phyloP scores from a whole-genome alignment of 805 yeast species.

The Yarrowia yakushimensis region DNA sequence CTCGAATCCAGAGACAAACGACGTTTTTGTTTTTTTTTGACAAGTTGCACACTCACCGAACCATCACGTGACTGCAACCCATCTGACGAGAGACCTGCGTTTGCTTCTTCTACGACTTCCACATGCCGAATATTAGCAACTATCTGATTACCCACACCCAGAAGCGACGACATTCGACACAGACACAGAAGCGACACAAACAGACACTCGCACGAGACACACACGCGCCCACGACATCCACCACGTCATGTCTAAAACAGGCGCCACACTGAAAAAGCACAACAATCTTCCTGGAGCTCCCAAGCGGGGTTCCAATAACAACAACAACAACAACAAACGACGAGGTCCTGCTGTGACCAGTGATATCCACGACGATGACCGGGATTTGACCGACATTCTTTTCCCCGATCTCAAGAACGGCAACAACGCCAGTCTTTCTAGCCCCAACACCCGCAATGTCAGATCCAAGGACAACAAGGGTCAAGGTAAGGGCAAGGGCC shows the following conservation, averaged over 20 bases:
- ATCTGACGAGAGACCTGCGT: not conserved
- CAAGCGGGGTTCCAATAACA: constrained; percentile 7
- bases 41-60: not conserved
- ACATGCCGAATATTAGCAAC: constrained; percentile 1
- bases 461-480: constrained; percentile 10
- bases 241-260: constrained; percentile 5
- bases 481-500: not conserved
- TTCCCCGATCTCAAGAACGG: constrained; percentile 2
- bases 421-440: not conserved
- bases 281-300: constrained; percentile 8
- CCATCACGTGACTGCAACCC: not conserved
- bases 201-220: not conserved
- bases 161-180: not conserved
- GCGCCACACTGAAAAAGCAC: constrained; percentile 12
- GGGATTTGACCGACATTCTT: constrained; percentile 10
- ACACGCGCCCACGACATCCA: not conserved
- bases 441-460: not conserved
- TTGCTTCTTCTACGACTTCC: not conserved
- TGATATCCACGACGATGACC: not conserved
- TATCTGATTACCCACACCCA: not conserved
- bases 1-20: not conserved
- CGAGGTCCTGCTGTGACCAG: not conserved
- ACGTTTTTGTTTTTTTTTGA: not conserved
- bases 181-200: not conserved
- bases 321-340: not conserved